A percentile compares a stretch with the other conserved stretches of the same genome.
phyloP scores from a whole-genome alignment of 768 basidiomycete genomes.

The Tulasnella sp. region DNA sequence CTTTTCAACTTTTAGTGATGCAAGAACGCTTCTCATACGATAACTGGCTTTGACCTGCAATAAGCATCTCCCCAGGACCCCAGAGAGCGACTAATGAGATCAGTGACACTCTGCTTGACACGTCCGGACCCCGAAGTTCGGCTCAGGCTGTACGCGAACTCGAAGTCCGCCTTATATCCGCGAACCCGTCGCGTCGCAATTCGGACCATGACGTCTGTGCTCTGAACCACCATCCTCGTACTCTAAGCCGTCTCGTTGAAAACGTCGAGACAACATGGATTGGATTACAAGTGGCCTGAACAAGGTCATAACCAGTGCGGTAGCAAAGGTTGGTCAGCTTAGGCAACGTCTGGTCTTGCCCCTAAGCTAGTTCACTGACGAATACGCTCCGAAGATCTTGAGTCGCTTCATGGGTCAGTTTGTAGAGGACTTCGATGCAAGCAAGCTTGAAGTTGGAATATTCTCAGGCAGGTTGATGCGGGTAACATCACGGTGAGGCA shows the following conservation, averaged over 20 bases:
- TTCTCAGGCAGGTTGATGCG: conserved; percentile 48
- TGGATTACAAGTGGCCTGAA: background rate
- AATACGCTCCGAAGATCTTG: conserved; percentile 42
- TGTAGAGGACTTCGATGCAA: conserved; percentile 90
- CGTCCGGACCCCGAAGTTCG: too few relatives aligned
- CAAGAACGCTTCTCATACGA: too few relatives aligned
- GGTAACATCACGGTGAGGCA: background rate
- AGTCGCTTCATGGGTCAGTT: conserved; percentile 89
- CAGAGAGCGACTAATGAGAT: too few relatives aligned
- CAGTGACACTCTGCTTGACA: too few relatives aligned
- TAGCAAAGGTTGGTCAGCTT: background rate
- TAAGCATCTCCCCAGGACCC: too few relatives aligned
- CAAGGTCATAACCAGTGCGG: background rate
- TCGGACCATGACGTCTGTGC: background rate
- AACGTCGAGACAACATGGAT: background rate
- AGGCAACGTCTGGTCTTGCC: background rate
- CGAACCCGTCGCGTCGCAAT: background rate
- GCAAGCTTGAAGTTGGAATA: conserved; percentile 90
- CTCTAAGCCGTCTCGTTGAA: background rate
- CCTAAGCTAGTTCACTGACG: background rate
- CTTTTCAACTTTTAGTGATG: too few relatives aligned
- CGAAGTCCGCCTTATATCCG: background rate
- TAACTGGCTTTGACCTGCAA: too few relatives aligned
- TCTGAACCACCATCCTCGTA: background rate
- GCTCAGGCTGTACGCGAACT: too few relatives aligned